phyloP scores from a whole-genome alignment of 257 asterid species.

The Petunia secreta region DNA sequence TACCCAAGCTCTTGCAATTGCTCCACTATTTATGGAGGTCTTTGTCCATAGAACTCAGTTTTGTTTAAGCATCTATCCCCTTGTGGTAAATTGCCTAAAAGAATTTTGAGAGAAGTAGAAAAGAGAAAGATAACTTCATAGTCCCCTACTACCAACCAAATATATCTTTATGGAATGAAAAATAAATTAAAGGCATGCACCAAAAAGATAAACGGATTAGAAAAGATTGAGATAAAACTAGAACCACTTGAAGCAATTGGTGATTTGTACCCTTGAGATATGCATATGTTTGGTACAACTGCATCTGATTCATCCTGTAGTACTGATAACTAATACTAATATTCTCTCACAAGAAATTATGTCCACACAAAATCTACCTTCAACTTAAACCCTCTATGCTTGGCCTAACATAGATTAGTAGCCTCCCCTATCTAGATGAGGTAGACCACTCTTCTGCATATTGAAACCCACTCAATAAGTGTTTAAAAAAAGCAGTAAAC shows the following conservation, averaged over 20 bases:
- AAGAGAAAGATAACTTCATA: too few relatives aligned
- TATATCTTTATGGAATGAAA: background rate
- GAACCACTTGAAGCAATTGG: background rate
- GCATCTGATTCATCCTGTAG: background rate
- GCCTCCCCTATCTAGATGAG: slow-evolving; percentile 16
- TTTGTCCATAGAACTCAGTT: too few relatives aligned
- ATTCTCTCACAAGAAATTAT: background rate
- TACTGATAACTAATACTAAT: background rate
- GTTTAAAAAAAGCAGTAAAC: background rate
- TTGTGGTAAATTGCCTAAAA: too few relatives aligned
- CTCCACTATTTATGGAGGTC: too few relatives aligned
- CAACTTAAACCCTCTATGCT: background rate
- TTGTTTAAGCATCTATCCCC: too few relatives aligned
- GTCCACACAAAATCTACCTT: slow-evolving; percentile 35
- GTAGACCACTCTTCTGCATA: slow-evolving; percentile 5
- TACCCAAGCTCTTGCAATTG: too few relatives aligned
- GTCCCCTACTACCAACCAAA: too few relatives aligned
- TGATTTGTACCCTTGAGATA: background rate
- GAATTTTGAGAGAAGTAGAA: too few relatives aligned
- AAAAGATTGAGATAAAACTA: slow-evolving; percentile 14
- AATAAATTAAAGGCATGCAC: background rate
- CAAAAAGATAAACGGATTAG: slow-evolving; percentile 2
- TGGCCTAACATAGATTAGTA: slow-evolving; percentile 29
- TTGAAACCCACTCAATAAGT: slow-evolving; percentile 12
- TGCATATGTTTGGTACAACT: background rate